A percentile compares a stretch with the other conserved stretches of the same genome.
These are phyloP conservation scores for Phytophthora crassamura DNA, from an alignment of 352 stramenopile species.

Conservation along the genomic window DNA sequence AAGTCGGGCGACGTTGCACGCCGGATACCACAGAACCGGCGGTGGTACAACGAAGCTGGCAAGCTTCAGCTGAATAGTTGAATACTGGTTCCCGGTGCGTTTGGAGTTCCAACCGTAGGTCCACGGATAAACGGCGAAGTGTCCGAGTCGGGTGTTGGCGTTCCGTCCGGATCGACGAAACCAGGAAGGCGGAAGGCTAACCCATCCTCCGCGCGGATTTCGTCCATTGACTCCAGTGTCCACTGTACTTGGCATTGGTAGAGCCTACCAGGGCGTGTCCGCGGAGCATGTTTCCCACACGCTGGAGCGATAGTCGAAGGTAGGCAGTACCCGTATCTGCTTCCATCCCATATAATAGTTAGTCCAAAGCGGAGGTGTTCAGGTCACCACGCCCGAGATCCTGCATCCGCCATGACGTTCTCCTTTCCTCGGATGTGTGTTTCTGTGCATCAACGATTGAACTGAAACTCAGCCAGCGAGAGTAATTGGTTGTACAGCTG, in stretches of 20 bases:
- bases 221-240: conserved; percentile 21
- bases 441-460: too few species aligned
- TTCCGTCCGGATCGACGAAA: not conserved
- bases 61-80: conserved; percentile 23
- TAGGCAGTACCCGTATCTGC: not conserved
- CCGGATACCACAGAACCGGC: not conserved
- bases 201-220: conserved; percentile 10
- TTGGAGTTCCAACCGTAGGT: conserved; percentile 6
- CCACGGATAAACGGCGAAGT: conserved; percentile 19
- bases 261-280: conserved; percentile 10
- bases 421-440: too few species aligned
- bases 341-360: too few species aligned
- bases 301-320: conserved; percentile 18
- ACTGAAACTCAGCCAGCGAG: too few species aligned
- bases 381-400: too few species aligned
- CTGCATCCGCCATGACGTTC: too few species aligned
- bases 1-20: not conserved
- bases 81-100: conserved; percentile 12
- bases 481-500: too few species aligned
- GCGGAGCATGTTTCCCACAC: conserved; percentile 12
- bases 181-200: conserved; percentile 18
- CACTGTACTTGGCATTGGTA: conserved; percentile 15
- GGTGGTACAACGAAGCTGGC: conserved; percentile 25
- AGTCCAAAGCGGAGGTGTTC: too few species aligned
- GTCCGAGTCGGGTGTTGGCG: not conserved